phyloP scores from a whole-genome alignment of 192 early-diverging fungal species.

The Pilobolus umbonatus region DNA sequence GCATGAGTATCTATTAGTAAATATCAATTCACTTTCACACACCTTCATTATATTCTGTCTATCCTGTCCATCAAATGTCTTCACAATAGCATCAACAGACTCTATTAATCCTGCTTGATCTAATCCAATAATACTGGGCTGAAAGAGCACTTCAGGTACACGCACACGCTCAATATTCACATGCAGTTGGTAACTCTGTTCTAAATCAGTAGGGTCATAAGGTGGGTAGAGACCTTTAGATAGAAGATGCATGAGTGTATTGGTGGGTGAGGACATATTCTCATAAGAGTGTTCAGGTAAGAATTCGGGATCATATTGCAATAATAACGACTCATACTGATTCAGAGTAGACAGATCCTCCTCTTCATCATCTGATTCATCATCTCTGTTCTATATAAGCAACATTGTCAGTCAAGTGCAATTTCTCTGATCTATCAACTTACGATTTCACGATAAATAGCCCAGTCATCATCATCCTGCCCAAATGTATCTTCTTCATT shows the following conservation, averaged over 20 bases:
- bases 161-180: slow-evolving; percentile 88
- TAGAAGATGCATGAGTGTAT: slow-evolving; percentile 71
- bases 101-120: slow-evolving; percentile 89
- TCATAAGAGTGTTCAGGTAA: slow-evolving; percentile 67
- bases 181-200: slow-evolving; percentile 76
- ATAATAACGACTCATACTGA: slow-evolving; percentile 66
- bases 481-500: slow-evolving; percentile 88
- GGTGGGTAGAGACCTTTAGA: slow-evolving; percentile 53
- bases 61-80: slow-evolving; percentile 44
- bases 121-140: slow-evolving; percentile 78
- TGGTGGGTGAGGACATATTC: slow-evolving; percentile 56
- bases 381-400: slow-evolving; percentile 57
- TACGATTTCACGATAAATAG: slow-evolving; percentile 87
- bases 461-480: slow-evolving; percentile 91
- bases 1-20: background rate
- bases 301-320: slow-evolving; percentile 71
- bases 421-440: too few relatives aligned
- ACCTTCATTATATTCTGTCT: slow-evolving; percentile 50
- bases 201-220: slow-evolving; percentile 59
- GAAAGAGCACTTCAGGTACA: slow-evolving; percentile 88
- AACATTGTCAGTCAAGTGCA: background rate
- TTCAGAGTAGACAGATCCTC: slow-evolving; percentile 64
- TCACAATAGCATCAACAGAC: slow-evolving; percentile 61
- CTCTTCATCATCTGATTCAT: slow-evolving; percentile 77
- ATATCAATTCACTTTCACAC: background rate